Conservation (phyloP, 345 rosid species). For the Abelmoschus esculentus region DNA sequence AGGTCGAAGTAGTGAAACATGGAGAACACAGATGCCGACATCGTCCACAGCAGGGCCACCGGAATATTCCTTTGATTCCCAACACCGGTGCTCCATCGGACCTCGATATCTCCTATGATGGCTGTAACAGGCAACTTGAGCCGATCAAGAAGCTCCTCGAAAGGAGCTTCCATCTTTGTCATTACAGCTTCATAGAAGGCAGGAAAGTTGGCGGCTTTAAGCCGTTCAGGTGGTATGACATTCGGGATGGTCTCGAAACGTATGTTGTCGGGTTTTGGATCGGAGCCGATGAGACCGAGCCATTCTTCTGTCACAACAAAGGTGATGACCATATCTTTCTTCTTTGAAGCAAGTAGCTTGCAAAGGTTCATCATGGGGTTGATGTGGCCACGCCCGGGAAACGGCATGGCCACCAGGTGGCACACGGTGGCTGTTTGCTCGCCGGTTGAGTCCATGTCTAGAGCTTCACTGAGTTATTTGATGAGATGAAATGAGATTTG, state of each 20-base stretch:
- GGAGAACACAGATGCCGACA: conserved; percentile 34
- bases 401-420: conserved; percentile 36
- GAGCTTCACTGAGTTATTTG: neutral
- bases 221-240: conserved; percentile 25
- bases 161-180: conserved; percentile 29
- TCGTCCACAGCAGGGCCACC: conserved; percentile 36
- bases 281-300: conserved; percentile 20
- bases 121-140: conserved; percentile 25
- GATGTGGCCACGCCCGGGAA: conserved; percentile 33
- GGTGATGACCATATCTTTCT: conserved; percentile 18
- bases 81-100: conserved; percentile 23
- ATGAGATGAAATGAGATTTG: neutral
- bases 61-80: conserved; percentile 37
- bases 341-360: conserved; percentile 20
- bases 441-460: conserved; percentile 6
- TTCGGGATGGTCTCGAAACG: conserved; percentile 23
- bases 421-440: neutral
- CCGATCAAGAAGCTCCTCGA: conserved; percentile 36
- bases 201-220: conserved; percentile 19
- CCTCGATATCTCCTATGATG: conserved; percentile 30
- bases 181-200: conserved; percentile 28
- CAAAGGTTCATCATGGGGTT: conserved; percentile 40
- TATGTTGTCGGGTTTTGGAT: conserved; percentile 12
- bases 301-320: conserved; percentile 36
- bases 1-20: conserved; percentile 27